Percentiles rank a stretch among this genome's conserved stretches.
These are phyloP conservation scores for Aethionema arabicum DNA, from an alignment of 345 rosid genomes.

Conservation along the genomic window DNA sequence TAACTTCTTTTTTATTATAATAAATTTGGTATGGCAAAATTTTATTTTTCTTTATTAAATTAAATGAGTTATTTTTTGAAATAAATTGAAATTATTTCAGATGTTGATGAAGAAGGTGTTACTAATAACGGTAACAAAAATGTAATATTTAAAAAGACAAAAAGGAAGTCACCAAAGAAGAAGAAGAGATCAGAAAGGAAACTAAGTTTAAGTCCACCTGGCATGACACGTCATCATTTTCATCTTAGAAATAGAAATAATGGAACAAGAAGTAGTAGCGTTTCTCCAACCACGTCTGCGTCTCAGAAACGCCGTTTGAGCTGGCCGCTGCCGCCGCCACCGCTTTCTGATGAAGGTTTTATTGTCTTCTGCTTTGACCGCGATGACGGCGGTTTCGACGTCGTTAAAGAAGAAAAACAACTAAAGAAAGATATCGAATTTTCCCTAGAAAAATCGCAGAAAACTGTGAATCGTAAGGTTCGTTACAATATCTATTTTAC, in stretches of 20 bases:
- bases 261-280: slow-evolving; percentile 23
- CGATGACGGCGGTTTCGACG: slow-evolving; percentile 62
- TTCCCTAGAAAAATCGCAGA: slow-evolving; percentile 24
- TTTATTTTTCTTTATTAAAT: too few species aligned
- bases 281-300: slow-evolving; percentile 30
- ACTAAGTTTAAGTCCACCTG: slow-evolving; percentile 34
- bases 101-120: slow-evolving; percentile 42
- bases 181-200: slow-evolving; percentile 32
- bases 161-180: slow-evolving; percentile 31
- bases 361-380: slow-evolving; percentile 62
- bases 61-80: neutral
- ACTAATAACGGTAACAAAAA: slow-evolving; percentile 25
- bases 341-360: slow-evolving; percentile 54
- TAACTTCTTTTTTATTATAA: too few species aligned
- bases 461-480: slow-evolving; percentile 46
- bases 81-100: slow-evolving; percentile 1
- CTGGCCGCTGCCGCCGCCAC: slow-evolving; percentile 32
- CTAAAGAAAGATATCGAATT: slow-evolving; percentile 31
- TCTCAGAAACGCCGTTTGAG: slow-evolving; percentile 29
- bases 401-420: slow-evolving; percentile 44
- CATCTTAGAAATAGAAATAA: slow-evolving; percentile 15
- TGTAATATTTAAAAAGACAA: slow-evolving; percentile 25
- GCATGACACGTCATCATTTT: slow-evolving; percentile 31
- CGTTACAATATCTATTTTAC: neutral
- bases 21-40: too few species aligned